Percentiles rank a stretch among this genome's conserved stretches.
Evolutionary conservation across 2,329 filamentous ascomycete genomes (phyloP).

Genomic region (Sphaerulina vaccinii): DNA sequence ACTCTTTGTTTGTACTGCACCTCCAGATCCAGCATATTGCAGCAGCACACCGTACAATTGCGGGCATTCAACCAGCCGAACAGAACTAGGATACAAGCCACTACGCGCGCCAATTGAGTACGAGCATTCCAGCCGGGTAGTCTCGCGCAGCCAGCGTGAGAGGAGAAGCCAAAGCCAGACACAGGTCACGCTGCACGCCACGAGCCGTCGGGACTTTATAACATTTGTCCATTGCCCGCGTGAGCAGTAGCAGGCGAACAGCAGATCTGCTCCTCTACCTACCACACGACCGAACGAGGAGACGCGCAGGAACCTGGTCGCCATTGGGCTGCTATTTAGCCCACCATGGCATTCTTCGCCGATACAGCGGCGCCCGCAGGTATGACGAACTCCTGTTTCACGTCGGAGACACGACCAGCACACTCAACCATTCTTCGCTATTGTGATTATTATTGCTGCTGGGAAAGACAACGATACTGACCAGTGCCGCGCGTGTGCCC

Average conservation of each 20-base stretch:
- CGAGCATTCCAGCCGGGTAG: slow-evolving; percentile 1
- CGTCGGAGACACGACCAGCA: slow-evolving; percentile 6
- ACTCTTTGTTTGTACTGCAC: neutral
- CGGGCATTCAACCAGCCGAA: slow-evolving; percentile 4
- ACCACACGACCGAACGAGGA: neutral
- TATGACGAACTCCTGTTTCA: slow-evolving; percentile 24
- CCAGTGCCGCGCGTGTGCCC: slow-evolving; percentile 16
- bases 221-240: neutral
- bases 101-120: slow-evolving; percentile 1
- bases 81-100: slow-evolving; percentile 4
- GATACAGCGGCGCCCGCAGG: slow-evolving; percentile 14
- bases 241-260: neutral
- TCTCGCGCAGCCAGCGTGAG: neutral
- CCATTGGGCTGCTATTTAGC: neutral
- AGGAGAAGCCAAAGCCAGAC: slow-evolving; percentile 8
- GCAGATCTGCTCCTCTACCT: neutral
- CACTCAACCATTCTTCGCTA: neutral
- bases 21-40: neutral
- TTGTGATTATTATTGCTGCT: slow-evolving; percentile 6
- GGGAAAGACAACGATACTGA: slow-evolving; percentile 22
- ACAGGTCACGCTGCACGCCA: slow-evolving; percentile 3
- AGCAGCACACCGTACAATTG: neutral
- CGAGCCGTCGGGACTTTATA: neutral
- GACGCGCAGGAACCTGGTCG: neutral
- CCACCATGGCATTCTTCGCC: slow-evolving; percentile 19